These are phyloP conservation scores for Trichoderma asperellum DNA, from an alignment of 2,329 filamentous ascomycete species.

Conservation along the genomic window DNA sequence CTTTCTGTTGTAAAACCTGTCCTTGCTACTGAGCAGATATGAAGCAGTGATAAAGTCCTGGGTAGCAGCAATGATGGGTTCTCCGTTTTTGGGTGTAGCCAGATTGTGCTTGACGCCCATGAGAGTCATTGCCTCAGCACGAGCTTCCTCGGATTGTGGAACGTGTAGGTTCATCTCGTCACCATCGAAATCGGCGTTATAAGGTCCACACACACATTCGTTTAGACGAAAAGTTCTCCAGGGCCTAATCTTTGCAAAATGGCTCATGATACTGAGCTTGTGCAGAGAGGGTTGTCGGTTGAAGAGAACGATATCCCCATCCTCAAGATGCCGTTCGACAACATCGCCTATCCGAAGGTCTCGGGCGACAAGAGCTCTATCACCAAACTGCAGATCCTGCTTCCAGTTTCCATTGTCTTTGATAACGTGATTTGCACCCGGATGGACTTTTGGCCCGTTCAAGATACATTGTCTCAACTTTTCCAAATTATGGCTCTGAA, in stretches of 20 bases:
- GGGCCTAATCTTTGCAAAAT: constrained; percentile 88
- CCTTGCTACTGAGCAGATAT: constrained; percentile 88
- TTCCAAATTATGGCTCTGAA: constrained; percentile 80
- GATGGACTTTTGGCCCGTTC: constrained; percentile 79
- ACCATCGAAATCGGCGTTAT: constrained; percentile 98
- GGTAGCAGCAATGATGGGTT: constrained; percentile 97
- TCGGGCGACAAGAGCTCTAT: constrained; percentile 71
- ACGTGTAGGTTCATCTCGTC: constrained; percentile 99
- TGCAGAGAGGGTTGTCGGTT: constrained; percentile 97
- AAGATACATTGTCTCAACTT: constrained; percentile 75
- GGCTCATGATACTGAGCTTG: constrained; percentile 97
- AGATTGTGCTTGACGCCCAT: constrained; percentile 99
- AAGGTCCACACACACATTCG: constrained; percentile 96
- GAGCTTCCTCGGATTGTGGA: constrained; percentile 94
- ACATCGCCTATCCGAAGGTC: constrained; percentile 81
- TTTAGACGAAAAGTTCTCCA: constrained; percentile 97
- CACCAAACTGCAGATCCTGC: constrained; percentile 74
- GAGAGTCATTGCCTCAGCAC: constrained; percentile 90
- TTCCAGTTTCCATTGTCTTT: constrained; percentile 70
- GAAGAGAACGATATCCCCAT: constrained; percentile 95
- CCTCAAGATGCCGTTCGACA: constrained; percentile 92
- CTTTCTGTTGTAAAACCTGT: constrained; percentile 86
- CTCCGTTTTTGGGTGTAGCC: constrained; percentile 94
- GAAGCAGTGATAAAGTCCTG: constrained; percentile 98
- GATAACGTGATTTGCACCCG: constrained; percentile 82